Conservation (phyloP, 768 basidiomycete species). For the Amanita exitialis region DNA sequence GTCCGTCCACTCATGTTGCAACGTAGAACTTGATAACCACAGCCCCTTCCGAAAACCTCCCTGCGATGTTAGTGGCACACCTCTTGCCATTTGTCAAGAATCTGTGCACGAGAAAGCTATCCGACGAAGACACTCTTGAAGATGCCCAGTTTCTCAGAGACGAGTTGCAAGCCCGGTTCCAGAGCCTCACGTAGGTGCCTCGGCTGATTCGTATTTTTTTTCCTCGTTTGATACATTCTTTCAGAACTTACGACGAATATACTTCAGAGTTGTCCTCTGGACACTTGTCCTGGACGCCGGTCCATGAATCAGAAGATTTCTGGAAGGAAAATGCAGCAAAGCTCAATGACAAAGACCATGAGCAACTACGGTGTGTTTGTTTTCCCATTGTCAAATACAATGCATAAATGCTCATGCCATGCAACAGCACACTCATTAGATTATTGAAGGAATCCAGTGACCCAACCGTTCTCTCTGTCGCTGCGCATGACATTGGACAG, state of each 20-base stretch:
- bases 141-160: constrained; percentile 84
- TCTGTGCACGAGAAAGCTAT: constrained; percentile 77
- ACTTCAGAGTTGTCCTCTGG: constrained; percentile 83
- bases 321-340: constrained; percentile 93
- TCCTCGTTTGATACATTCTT: background rate
- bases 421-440: constrained; percentile 32
- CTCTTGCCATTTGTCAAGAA: constrained; percentile 83
- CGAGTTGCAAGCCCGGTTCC: constrained; percentile 76
- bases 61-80: constrained; percentile 85
- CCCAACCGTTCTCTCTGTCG: constrained; percentile 78
- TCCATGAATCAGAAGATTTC: constrained; percentile 94
- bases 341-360: constrained; percentile 76
- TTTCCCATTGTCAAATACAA: background rate
- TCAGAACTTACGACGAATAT: constrained; percentile 94
- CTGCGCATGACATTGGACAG: constrained; percentile 87
- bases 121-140: constrained; percentile 90
- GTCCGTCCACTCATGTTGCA: background rate
- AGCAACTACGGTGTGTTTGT: constrained; percentile 65
- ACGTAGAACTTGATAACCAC: constrained; percentile 80
- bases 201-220: too few relatives aligned
- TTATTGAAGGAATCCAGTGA: constrained; percentile 67
- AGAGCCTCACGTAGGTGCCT: constrained; percentile 74
- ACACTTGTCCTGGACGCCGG: constrained; percentile 90
- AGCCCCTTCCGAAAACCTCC: constrained; percentile 81
- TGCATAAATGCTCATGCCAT: background rate